Evolutionary conservation across 78 protist species (phyloP), one percentile per base, ranked within the genome.

Genomic region (Dictyostelium citrinum): DNA sequence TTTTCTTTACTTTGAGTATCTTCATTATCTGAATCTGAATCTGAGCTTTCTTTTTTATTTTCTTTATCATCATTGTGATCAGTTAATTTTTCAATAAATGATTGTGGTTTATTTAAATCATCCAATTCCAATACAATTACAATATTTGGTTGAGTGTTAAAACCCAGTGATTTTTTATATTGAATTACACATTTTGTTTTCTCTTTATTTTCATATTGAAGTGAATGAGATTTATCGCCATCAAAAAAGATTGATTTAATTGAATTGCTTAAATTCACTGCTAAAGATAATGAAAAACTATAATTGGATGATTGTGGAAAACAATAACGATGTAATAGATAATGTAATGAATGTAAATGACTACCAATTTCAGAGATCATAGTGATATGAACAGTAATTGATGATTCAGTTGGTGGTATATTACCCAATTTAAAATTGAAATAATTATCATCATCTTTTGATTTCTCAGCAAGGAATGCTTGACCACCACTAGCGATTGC

Each of bases 401-500:
- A 20, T 6, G 55, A 35, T n/a, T 64, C 81, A 4, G n/a, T 33
- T 17, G 91, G 91, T 58, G 91, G 91, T 16, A 84, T 35, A 29
- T 84, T 84, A 33, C 91, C 91, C n/a, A 84, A 51, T 41, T 17
- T 41, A 24, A 75, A 43, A 41, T 41, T 43, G 31, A 75, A 75
- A 64, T 64, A 64, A 9, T 55, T 55, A 41, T 37, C 55, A 16
- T 41, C 20, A n/a, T 75, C 81, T 6, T 39, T 14, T 31, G 81
- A 22, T 75, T n/a, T 84, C 55, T 83, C 76, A 0, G 45, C 91
- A 41, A 84, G 7, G 82, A 84, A 84, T 58, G 91, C 81, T 55
- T 74, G 82, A 49, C 77, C 49, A n/a, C 91, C 91, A 35, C 60
- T 55, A 5, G 91, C 82, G 8, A 84, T 51, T n/a, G 83, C 91